Conservation (phyloP, 2,329 filamentous ascomycete species). For the Pseudogymnoascus sp. region DNA sequence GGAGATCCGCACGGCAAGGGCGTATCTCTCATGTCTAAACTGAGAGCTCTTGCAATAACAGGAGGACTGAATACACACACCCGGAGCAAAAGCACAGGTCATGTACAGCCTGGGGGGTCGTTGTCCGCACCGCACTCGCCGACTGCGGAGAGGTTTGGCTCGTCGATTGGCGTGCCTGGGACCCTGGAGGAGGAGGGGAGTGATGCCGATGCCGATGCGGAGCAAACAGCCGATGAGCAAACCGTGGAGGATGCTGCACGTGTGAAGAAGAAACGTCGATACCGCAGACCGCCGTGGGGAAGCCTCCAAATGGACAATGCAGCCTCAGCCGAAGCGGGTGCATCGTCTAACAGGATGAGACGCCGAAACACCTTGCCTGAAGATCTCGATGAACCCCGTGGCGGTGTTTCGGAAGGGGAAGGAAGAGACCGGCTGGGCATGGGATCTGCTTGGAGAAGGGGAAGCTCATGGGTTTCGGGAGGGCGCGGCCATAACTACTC, state of each 20-base stretch:
- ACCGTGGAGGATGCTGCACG: conserved; percentile 38
- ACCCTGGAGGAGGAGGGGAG: conserved; percentile 52
- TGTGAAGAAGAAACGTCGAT: conserved; percentile 57
- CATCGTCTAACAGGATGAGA: conserved; percentile 51
- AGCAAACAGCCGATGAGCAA: conserved; percentile 79
- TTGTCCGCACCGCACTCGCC: conserved; percentile 43
- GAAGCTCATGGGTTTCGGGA: conserved; percentile 42
- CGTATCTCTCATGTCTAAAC: conserved; percentile 66
- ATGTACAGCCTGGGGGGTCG: conserved; percentile 24
- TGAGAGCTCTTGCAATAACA: conserved; percentile 62
- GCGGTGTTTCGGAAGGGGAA: conserved; percentile 68
- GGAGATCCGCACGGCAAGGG: conserved; percentile 49
- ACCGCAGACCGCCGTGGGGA: conserved; percentile 39
- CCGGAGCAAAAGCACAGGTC: conserved; percentile 34
- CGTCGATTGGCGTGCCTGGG: conserved; percentile 39
- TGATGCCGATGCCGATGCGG: conserved; percentile 70
- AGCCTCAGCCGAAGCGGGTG: conserved; percentile 35
- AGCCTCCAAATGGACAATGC: background rate
- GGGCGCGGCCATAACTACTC: conserved; percentile 42
- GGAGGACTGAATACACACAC: conserved; percentile 35
- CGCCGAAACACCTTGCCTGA: conserved; percentile 62
- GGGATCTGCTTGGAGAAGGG: conserved; percentile 49
- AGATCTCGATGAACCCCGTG: conserved; percentile 45
- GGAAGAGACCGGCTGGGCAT: conserved; percentile 54
- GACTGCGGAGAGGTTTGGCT: conserved; percentile 35